These are phyloP conservation scores for Aureobasidium sp. DNA, from an alignment of 2,329 filamentous ascomycete genomes.

Conservation along the genomic window DNA sequence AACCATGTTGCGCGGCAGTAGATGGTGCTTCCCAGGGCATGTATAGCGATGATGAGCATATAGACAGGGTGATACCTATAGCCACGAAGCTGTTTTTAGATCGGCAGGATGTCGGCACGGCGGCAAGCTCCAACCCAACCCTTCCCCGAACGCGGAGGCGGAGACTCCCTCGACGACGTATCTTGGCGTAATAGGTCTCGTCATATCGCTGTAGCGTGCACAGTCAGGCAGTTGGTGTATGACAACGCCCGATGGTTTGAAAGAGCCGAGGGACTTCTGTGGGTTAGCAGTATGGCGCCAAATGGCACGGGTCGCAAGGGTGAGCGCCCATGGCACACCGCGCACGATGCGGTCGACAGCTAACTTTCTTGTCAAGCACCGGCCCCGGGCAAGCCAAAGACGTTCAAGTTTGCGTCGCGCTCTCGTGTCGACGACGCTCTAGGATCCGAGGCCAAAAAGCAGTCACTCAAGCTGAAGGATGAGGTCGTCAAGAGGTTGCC, in stretches of 20 bases:
- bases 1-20: background rate
- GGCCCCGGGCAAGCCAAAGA: constrained; percentile 9
- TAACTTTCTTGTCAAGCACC: constrained; percentile 11
- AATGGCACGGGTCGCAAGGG: constrained; percentile 19
- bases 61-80: background rate
- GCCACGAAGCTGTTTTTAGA: background rate
- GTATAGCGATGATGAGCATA: background rate
- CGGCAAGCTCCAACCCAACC: background rate
- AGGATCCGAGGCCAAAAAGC: background rate
- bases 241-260: constrained; percentile 11
- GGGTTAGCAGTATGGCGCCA: constrained; percentile 17
- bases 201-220: background rate
- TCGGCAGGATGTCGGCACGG: constrained; percentile 3
- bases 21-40: background rate
- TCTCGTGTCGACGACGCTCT: constrained; percentile 10
- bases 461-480: constrained; percentile 20
- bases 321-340: background rate
- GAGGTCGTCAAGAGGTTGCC: constrained; percentile 26
- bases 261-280: background rate
- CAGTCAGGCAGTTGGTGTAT: background rate
- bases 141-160: constrained; percentile 7
- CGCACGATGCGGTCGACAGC: background rate
- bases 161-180: constrained; percentile 3
- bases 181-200: constrained; percentile 4
- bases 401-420: constrained; percentile 16